Evolutionary conservation across 768 basidiomycete genomes (phyloP), one percentile per base, ranked within the genome.

Genomic region (Lactifluus subvellereus): DNA sequence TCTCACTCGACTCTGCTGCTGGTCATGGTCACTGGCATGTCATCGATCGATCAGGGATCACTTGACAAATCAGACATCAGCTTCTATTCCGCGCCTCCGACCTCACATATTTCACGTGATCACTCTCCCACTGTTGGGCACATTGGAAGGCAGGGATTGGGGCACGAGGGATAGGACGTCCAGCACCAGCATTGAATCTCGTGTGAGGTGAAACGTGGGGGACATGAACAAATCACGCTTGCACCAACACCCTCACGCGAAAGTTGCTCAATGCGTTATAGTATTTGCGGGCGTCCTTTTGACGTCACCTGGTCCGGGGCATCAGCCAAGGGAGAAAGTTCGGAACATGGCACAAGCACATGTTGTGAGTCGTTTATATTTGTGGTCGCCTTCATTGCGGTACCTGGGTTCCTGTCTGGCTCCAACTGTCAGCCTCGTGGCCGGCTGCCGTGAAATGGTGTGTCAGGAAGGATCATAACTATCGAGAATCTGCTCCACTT

Each of bases 401-500:
- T 38, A 40, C 57, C 37, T 38, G 11, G 22, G 33, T 27, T 8
- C 42, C 20, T n/a, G 40, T 49, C 45, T 33, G 22, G 47, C 22
- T 13, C n/a, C 9, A 48, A 10, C 10, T 48, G 47, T 48, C 47
- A 16, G 40, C 53, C 58, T 55, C 59, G 53, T 64, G 63, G 32
- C 54, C 40, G 9, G 48, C 22, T 40, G 47, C 48, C 42, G 54
- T 42, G 60, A 61, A 54, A 56, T 50, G 60, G 54, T 54, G 57
- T 59, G 54, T 60, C 59, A 60, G 38, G 37, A 37, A 22, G 42
- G 52, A 48, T 47, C 40, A 50, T 37, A 49, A 53, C 54, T 54
- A 62, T 63, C 57, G 54, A 48, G 56, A 48, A 20, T 42, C n/a
- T 47, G 62, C 62, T 58, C 61, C 57, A 59, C 62, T 47, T 20